These are phyloP conservation scores for Zygosaccharomyces lentus DNA, from an alignment of 805 yeast genomes.

Conservation along the genomic window DNA sequence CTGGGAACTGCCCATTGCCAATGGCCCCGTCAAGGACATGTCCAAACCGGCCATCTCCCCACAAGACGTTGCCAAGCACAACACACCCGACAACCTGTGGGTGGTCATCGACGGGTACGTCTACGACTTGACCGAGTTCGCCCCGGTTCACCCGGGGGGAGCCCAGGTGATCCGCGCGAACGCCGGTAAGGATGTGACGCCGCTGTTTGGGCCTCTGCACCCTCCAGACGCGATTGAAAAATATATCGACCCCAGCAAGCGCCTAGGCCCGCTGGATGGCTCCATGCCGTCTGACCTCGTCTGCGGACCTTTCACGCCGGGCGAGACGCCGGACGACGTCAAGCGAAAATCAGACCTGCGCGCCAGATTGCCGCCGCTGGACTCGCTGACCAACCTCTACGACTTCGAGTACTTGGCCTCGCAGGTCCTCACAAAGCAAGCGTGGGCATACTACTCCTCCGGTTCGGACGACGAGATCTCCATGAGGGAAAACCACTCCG, in stretches of 20 bases:
- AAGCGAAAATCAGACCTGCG: constrained; percentile 26
- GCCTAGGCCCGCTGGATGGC: constrained; percentile 53
- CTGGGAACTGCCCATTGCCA: constrained; percentile 7
- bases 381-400: constrained; percentile 66
- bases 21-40: constrained; percentile 16
- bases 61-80: constrained; percentile 64
- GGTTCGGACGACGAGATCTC: constrained; percentile 94
- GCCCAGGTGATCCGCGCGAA: constrained; percentile 70
- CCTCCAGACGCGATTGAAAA: constrained; percentile 79
- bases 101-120: constrained; percentile 74
- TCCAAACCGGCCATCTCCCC: constrained; percentile 26
- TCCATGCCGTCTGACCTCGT: constrained; percentile 29
- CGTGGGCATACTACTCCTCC: constrained; percentile 90
- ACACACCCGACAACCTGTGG: constrained; percentile 75
- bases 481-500: constrained; percentile 82
- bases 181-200: constrained; percentile 81
- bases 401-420: constrained; percentile 89
- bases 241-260: constrained; percentile 53
- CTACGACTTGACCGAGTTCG: constrained; percentile 71
- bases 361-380: constrained; percentile 61
- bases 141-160: constrained; percentile 78
- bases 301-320: constrained; percentile 33
- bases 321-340: constrained; percentile 33
- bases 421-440: constrained; percentile 67
- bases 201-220: constrained; percentile 83